Evolutionary conservation across 805 yeast genomes (phyloP), one percentile per base, ranked within the genome.

Genomic region (Candida ortonii): DNA sequence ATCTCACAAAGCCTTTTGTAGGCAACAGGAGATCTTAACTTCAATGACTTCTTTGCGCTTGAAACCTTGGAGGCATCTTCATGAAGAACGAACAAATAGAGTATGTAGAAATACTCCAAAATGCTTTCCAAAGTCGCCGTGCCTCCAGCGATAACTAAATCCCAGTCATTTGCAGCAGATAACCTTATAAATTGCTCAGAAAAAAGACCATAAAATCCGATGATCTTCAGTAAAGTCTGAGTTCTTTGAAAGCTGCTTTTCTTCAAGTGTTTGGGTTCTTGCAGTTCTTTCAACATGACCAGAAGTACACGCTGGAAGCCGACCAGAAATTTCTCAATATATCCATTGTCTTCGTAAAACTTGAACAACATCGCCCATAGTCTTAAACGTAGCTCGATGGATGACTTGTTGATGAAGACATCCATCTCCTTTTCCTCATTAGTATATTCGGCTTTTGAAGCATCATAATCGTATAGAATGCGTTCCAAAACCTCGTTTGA

Each of bases 281-380:
- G 46, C 2, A 70, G 29, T 22, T 69, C 73, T 0, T 52, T 44
- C 1, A 70, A 47, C 14, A 83, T 55, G 13, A 76, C 59, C 2
- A 55, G 50, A 2, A 86, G 38, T 10, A 75, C 73, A 17, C 63
- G 65, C 27, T 73, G 75, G 44, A 81, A 72, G 0, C 84, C 78
- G 12, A 49, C 45, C 24, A 68, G 64, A 21, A 70, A 66, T 16
- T 69, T 65, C 0, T 56, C 55, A 2, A 58, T 25, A 15, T 61
- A 49, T 2, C 42, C 25, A 13, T 54, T 48, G 3, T 51, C 52
- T 10, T 59, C 52, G 47, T 82, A 84, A 36, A 71, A 70, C 43
- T 71, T 75, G 30, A 86, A 68, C 12, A 89, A 62, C 16, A 82
- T 68, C 20, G 74, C 76, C 95, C 97, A 89, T 3, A 93, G 59